These are phyloP conservation scores for Plectosphaerella sp. DNA, from an alignment of 2,329 filamentous ascomycete genomes.

Conservation along the genomic window DNA sequence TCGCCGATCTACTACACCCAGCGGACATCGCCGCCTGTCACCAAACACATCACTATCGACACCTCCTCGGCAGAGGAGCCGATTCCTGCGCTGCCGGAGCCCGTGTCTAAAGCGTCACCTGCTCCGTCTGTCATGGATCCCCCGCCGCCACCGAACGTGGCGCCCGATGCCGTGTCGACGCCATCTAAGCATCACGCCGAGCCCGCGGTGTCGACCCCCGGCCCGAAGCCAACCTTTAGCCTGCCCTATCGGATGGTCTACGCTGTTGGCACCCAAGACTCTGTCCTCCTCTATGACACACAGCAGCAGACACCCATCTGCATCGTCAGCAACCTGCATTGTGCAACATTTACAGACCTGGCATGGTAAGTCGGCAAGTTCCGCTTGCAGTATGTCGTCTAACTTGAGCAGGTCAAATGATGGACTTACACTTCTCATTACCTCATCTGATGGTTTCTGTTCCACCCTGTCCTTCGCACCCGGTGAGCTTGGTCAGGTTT, in stretches of 20 bases:
- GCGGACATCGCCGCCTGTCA: constrained; percentile 62
- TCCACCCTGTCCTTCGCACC: constrained; percentile 80
- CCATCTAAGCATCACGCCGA: constrained; percentile 43
- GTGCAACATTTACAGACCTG: constrained; percentile 93
- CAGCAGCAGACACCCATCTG: constrained; percentile 93
- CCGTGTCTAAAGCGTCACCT: constrained; percentile 60
- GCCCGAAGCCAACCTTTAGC: constrained; percentile 69
- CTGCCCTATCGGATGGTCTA: constrained; percentile 93
- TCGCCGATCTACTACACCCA: constrained; percentile 86
- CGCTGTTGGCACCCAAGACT: constrained; percentile 94
- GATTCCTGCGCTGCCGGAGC: constrained; percentile 79
- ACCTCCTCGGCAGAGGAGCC: constrained; percentile 83
- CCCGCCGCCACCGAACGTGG: constrained; percentile 58
- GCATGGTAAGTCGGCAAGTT: constrained; percentile 65
- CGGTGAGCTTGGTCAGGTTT: constrained; percentile 80
- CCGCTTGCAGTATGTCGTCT: neutral
- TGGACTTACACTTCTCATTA: constrained; percentile 68
- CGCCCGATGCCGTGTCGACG: constrained; percentile 36
- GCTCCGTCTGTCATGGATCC: constrained; percentile 73
- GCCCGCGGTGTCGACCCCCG: constrained; percentile 32
- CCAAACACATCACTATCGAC: constrained; percentile 90
- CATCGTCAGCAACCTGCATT: constrained; percentile 94
- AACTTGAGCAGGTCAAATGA: constrained; percentile 38
- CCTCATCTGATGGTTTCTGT: constrained; percentile 98
- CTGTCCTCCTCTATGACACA: constrained; percentile 91